Conservation (phyloP, 768 basidiomycete species). For the Mycena galericulata region DNA sequence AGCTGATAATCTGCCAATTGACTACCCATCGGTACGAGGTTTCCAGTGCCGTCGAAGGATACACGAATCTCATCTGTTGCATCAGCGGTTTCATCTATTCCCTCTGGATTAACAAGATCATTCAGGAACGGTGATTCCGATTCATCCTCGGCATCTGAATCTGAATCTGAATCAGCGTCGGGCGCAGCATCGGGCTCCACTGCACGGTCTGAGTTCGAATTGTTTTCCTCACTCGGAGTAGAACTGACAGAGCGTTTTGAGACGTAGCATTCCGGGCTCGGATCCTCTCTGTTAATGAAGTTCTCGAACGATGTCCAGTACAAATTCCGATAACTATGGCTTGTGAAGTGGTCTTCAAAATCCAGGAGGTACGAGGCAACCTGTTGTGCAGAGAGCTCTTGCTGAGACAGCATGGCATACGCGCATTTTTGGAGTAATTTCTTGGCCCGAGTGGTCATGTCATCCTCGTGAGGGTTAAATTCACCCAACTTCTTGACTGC, state of each 20-base stretch:
- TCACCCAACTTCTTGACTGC: too few relatives aligned
- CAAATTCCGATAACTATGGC: not conserved
- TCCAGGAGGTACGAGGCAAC: too few relatives aligned
- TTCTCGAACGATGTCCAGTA: not conserved
- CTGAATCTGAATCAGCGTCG: not conserved
- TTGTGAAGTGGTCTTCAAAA: too few relatives aligned
- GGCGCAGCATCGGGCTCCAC: too few relatives aligned
- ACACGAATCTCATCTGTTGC: not conserved
- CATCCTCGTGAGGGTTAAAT: too few relatives aligned
- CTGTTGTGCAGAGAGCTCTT: too few relatives aligned
- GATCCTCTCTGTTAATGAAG: conserved; percentile 20
- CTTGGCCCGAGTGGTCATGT: too few relatives aligned
- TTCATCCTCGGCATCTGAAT: not conserved
- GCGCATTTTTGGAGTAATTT: not conserved
- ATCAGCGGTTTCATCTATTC: not conserved
- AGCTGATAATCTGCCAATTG: conserved; percentile 44
- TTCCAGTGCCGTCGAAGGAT: not conserved
- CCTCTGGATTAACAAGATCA: not conserved
- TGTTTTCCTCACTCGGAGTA: too few relatives aligned
- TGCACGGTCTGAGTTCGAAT: too few relatives aligned
- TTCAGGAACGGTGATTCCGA: not conserved
- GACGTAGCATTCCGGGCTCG: not conserved
- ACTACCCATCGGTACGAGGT: conserved; percentile 23
- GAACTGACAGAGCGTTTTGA: too few relatives aligned
- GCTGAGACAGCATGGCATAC: too few relatives aligned